phyloP scores from a whole-genome alignment of 1,139 yeast genomes.

The Sugiyamaella sp. region DNA sequence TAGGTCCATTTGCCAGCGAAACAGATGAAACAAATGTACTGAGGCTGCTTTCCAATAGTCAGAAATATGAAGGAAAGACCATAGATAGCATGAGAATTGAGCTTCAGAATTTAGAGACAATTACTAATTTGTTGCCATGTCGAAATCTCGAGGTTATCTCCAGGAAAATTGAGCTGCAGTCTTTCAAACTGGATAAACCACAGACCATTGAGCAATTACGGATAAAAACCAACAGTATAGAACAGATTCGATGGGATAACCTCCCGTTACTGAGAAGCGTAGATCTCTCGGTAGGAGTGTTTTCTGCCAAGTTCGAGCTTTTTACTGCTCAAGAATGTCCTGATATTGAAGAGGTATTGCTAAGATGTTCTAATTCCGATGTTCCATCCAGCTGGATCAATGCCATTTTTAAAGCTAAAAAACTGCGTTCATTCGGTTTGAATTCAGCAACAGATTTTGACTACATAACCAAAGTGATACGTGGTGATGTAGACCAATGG shows the following conservation, averaged over 20 bases:
- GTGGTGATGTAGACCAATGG: neutral
- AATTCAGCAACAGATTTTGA: no score
- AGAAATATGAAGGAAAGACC: neutral
- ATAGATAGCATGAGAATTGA: conserved; percentile 5
- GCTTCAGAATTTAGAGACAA: no score
- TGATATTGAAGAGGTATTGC: conserved; percentile 1
- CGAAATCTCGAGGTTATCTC: no score
- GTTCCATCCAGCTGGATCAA: neutral
- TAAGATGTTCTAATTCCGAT: no score
- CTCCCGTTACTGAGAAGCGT: neutral
- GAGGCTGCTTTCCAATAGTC: neutral
- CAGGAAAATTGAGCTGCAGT: no score
- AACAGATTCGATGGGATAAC: neutral
- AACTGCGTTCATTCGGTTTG: neutral
- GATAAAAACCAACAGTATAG: neutral
- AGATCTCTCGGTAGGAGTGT: neutral
- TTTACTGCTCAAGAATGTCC: neutral
- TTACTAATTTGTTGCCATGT: no score
- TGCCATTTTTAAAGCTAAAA: neutral
- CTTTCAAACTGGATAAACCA: neutral
- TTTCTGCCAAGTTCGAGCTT: neutral
- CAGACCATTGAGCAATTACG: neutral
- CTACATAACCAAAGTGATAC: no score
- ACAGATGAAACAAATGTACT: neutral
- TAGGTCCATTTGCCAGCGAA: conserved; percentile 6